phyloP scores from a whole-genome alignment of 2,329 filamentous ascomycete genomes.

The Phoma sp. region DNA sequence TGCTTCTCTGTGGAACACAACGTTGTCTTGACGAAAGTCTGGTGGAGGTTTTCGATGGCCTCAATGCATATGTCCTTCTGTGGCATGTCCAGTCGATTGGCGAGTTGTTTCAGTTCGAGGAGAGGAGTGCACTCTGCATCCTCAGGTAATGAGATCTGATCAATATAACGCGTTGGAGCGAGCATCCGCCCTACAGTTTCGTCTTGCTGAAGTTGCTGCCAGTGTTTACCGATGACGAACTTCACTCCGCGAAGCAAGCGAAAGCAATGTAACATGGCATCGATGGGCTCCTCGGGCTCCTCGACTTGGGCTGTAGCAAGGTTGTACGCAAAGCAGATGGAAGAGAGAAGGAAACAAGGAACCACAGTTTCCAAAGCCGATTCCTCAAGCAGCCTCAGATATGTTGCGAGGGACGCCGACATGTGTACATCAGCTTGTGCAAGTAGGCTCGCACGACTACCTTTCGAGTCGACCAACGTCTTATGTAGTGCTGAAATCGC shows the following conservation, averaged over 20 bases:
- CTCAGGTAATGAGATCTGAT: not conserved
- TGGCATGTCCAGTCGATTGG: slow-evolving; percentile 19
- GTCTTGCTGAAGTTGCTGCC: slow-evolving; percentile 17
- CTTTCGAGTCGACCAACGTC: slow-evolving; percentile 23
- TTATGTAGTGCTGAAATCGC: slow-evolving; percentile 41
- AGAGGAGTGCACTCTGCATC: slow-evolving; percentile 2
- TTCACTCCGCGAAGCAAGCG: slow-evolving; percentile 37
- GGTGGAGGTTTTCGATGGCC: slow-evolving; percentile 35
- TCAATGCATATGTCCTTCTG: slow-evolving; percentile 27
- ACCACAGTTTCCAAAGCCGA: slow-evolving; percentile 27
- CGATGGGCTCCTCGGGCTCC: slow-evolving; percentile 35
- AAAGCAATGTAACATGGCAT: slow-evolving; percentile 38
- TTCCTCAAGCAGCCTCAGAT: slow-evolving; percentile 29
- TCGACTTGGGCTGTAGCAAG: slow-evolving; percentile 36
- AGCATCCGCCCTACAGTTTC: not conserved
- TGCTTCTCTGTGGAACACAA: slow-evolving; percentile 4
- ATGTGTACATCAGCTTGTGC: slow-evolving; percentile 38
- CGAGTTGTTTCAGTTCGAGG: slow-evolving; percentile 7
- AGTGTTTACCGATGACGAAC: slow-evolving; percentile 30
- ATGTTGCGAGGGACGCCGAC: slow-evolving; percentile 31
- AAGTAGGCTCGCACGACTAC: slow-evolving; percentile 28
- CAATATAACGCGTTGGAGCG: not conserved
- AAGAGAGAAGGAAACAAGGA: slow-evolving; percentile 38
- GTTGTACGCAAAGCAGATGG: slow-evolving; percentile 36
- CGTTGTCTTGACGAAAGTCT: slow-evolving; percentile 8